Percentiles rank a stretch among this genome's conserved stretches.
These are phyloP conservation scores for Ustilago trichophora DNA, from an alignment of 1,284 basidiomycete species.

Conservation along the genomic window DNA sequence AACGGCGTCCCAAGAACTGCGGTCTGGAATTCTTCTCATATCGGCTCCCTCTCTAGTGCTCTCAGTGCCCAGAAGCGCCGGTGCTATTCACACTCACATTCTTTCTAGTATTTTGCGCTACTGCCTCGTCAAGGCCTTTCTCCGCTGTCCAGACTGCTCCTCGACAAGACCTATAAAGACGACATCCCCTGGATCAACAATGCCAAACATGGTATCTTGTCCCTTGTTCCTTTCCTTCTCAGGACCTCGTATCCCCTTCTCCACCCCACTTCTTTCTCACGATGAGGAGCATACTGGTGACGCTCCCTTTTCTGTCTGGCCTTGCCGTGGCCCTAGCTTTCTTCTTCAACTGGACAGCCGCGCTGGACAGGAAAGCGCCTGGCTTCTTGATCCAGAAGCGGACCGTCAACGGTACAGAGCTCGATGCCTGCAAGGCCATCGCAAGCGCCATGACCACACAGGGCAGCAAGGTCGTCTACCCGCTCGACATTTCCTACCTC, in stretches of 20 bases:
- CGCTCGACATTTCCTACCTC: slow-evolving; percentile 30
- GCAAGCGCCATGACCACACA: slow-evolving; percentile 9
- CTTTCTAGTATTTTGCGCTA: no score
- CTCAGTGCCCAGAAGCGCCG: no score
- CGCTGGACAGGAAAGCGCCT: slow-evolving; percentile 8
- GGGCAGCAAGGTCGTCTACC: slow-evolving; percentile 28
- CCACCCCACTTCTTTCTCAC: background rate
- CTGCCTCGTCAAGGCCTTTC: no score
- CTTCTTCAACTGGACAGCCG: slow-evolving; percentile 32
- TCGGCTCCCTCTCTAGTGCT: no score
- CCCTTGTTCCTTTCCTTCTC: no score
- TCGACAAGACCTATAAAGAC: no score
- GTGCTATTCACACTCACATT: no score
- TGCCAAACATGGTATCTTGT: no score
- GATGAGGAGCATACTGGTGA: slow-evolving; percentile 19
- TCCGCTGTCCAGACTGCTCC: no score
- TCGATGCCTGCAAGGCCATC: slow-evolving; percentile 38
- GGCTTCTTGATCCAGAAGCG: slow-evolving; percentile 26
- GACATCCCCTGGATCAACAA: no score
- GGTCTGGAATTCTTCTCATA: no score
- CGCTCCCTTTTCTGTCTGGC: slow-evolving; percentile 26
- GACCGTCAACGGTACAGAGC: slow-evolving; percentile 35
- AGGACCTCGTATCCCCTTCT: background rate
- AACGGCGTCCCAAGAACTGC: no score
- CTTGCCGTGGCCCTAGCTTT: slow-evolving; percentile 27